phyloP scores from a whole-genome alignment of 345 rosid genomes.

The Gossypium sturtianum region DNA sequence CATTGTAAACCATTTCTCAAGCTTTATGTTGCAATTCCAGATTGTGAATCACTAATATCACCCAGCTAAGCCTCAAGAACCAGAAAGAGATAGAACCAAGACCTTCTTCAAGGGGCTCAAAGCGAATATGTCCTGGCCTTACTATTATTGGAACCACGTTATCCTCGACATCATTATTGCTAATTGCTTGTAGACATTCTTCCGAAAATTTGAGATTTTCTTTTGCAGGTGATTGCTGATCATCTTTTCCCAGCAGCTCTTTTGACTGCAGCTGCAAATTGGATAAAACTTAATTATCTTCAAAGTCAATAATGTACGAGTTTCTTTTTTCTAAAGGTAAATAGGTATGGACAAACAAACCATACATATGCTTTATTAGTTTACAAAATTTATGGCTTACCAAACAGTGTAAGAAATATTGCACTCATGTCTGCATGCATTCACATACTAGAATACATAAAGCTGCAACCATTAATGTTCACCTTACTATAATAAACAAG shows the following conservation, averaged over 20 bases:
- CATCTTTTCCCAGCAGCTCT: slow-evolving; percentile 29
- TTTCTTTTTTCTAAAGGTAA: background rate
- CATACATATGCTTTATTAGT: background rate
- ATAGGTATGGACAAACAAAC: background rate
- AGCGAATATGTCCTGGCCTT: slow-evolving; percentile 94
- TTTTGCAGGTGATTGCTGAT: slow-evolving; percentile 34
- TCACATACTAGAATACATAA: background rate
- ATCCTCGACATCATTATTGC: slow-evolving; percentile 34
- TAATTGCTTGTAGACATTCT: slow-evolving; percentile 28
- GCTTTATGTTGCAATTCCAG: background rate
- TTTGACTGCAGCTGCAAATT: slow-evolving; percentile 40
- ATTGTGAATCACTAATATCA: background rate
- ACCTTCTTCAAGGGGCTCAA: slow-evolving; percentile 62
- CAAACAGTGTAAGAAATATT: background rate
- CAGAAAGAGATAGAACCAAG: slow-evolving; percentile 11
- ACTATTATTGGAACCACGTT: slow-evolving; percentile 63
- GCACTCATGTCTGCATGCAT: background rate
- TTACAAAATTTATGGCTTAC: background rate
- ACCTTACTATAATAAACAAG: background rate
- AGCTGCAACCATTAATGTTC: background rate
- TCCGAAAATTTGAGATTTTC: slow-evolving; percentile 23
- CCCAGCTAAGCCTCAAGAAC: slow-evolving; percentile 1
- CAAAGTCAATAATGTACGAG: background rate
- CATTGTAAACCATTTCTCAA: slow-evolving; percentile 1
- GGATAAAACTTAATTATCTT: slow-evolving; percentile 1